Evolutionary conservation across 345 rosid species (phyloP).

Genomic region (Ricinus communis): DNA sequence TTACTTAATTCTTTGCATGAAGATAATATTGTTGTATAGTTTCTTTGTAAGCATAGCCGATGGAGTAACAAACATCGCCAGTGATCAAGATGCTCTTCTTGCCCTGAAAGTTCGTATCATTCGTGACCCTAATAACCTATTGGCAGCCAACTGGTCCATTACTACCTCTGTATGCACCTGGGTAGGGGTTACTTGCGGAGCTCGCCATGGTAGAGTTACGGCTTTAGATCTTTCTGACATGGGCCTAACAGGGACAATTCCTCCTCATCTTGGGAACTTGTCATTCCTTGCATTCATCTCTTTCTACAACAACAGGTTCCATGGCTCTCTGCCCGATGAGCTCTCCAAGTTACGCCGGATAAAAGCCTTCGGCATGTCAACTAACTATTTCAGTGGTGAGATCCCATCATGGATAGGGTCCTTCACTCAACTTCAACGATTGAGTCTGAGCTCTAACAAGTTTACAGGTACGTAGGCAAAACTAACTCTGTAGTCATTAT

Average conservation of each 20-base stretch:
- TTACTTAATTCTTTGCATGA: no score
- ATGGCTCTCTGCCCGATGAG: constrained; percentile 15
- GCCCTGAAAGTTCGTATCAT: constrained; percentile 12
- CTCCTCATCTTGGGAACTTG: constrained; percentile 12
- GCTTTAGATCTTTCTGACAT: background rate
- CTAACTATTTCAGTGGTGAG: constrained; percentile 10
- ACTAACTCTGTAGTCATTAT: background rate
- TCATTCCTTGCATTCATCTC: constrained; percentile 21
- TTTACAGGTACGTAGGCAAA: no score
- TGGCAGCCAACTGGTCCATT: constrained; percentile 10
- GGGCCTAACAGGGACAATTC: background rate
- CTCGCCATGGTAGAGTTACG: background rate
- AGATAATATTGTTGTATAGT: no score
- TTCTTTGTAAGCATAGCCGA: no score
- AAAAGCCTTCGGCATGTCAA: background rate
- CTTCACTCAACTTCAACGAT: background rate
- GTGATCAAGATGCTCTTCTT: no score
- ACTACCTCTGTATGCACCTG: constrained; percentile 11
- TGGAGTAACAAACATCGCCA: no score
- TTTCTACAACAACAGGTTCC: no score
- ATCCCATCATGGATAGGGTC: constrained; percentile 6
- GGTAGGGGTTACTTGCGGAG: constrained; percentile 6
- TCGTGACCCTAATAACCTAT: constrained; percentile 11
- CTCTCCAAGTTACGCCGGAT: background rate
- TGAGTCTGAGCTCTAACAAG: background rate